Percentiles rank a stretch among this genome's conserved stretches.
Conservation (phyloP, 129 eudicot species). For the Pulicaria dysenterica region DNA sequence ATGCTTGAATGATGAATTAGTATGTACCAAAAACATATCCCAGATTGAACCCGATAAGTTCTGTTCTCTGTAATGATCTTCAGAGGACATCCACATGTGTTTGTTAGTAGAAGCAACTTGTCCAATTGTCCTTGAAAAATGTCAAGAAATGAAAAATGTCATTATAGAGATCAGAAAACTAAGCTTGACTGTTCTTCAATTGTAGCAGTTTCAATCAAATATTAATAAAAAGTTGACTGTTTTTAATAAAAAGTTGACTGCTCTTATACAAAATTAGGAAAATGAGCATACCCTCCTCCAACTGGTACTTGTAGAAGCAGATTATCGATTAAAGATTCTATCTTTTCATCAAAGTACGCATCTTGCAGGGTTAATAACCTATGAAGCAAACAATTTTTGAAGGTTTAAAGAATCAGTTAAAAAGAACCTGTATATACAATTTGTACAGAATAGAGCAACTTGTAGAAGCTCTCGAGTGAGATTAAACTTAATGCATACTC, state of each 20-base stretch:
- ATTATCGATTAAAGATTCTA: conserved; percentile 49
- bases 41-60: conserved; percentile 36
- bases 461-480: conserved; percentile 25
- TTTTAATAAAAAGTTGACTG: no score
- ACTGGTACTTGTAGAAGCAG: conserved; percentile 73
- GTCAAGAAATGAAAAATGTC: neutral
- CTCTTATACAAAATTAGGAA: conserved; percentile 20
- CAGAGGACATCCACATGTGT: conserved; percentile 68
- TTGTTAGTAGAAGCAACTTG: conserved; percentile 67
- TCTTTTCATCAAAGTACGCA: conserved; percentile 64
- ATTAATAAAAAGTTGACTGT: neutral
- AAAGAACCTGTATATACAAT: neutral
- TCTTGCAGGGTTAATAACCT: conserved; percentile 81
- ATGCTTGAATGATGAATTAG: neutral
- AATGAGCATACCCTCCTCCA: conserved; percentile 80
- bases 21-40: conserved; percentile 53
- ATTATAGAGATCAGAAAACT: conserved; percentile 12
- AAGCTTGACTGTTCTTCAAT: neutral
- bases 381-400: conserved; percentile 25
- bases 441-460: neutral
- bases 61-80: conserved; percentile 44
- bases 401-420: conserved; percentile 4
- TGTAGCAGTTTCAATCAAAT: neutral
- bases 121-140: conserved; percentile 61
- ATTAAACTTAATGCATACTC: conserved; percentile 28